Percentiles rank a stretch among this genome's conserved stretches.
Conservation (phyloP, 2,329 filamentous ascomycete species). For the Keithomyces neogunnii region DNA sequence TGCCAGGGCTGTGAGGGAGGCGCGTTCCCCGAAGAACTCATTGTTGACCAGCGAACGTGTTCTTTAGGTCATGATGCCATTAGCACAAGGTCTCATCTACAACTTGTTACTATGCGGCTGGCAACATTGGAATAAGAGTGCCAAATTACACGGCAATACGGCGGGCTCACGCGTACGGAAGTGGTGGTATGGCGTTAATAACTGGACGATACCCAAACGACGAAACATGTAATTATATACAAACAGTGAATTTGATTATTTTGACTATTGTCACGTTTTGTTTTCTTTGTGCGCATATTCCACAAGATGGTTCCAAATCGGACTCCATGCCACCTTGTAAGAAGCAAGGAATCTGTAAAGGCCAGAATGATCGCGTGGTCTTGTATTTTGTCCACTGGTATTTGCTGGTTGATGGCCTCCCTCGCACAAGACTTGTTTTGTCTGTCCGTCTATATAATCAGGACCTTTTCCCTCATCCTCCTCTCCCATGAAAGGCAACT, state of each 20-base stretch:
- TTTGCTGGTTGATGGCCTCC: neutral
- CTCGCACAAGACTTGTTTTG: neutral
- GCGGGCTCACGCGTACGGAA: constrained; percentile 69
- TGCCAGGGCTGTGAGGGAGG: neutral
- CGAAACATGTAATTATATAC: constrained; percentile 20
- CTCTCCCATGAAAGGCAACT: neutral
- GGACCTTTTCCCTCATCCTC: neutral
- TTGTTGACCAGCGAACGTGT: neutral
- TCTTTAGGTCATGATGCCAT: constrained; percentile 67
- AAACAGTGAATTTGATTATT: neutral
- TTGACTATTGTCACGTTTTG: neutral
- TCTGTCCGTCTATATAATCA: neutral
- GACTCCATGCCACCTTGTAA: too few relatives aligned
- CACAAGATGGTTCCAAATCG: too few relatives aligned
- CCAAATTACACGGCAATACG: constrained; percentile 66
- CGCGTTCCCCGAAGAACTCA: neutral
- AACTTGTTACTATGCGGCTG: constrained; percentile 78
- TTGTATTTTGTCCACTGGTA: neutral
- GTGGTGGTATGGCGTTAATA: constrained; percentile 95
- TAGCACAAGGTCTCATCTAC: constrained; percentile 84
- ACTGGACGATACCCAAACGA: constrained; percentile 65
- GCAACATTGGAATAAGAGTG: constrained; percentile 79
- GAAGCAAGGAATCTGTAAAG: too few relatives aligned
- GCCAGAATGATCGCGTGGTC: neutral
- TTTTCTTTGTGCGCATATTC: neutral